Evolutionary conservation across 345 rosid species (phyloP).

Genomic region (Citrus unshiu): DNA sequence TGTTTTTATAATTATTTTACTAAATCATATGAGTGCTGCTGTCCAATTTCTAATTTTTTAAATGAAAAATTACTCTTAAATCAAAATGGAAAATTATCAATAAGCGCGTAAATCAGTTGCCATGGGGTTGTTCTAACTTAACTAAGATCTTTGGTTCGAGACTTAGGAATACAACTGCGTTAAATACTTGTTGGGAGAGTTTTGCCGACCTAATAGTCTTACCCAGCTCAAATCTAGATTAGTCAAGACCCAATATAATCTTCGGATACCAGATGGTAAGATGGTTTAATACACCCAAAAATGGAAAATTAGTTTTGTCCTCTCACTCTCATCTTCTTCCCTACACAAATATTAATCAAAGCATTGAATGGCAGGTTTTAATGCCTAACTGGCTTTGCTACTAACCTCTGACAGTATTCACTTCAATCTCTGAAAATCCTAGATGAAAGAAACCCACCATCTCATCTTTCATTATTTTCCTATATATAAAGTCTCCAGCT

Average conservation of each 20-base stretch:
- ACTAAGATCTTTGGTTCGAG: rapidly evolving
- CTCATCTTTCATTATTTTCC: background rate
- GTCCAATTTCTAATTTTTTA: too few species aligned
- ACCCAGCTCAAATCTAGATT: rapidly evolving
- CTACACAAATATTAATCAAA: background rate
- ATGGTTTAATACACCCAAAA: too few species aligned
- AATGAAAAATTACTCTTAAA: too few species aligned
- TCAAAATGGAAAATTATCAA: too few species aligned
- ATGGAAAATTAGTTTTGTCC: background rate
- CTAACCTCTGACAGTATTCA: background rate
- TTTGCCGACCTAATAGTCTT: rapidly evolving
- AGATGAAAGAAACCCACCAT: background rate
- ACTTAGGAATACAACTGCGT: rapidly evolving
- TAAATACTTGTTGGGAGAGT: too few species aligned
- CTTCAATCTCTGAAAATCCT: background rate
- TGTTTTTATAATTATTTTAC: too few species aligned
- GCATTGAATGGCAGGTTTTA: background rate
- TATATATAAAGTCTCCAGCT: background rate
- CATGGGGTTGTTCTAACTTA: too few species aligned
- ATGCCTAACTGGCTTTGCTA: background rate
- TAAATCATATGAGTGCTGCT: too few species aligned
- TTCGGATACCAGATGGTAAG: rapidly evolving
- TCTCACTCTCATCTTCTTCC: background rate
- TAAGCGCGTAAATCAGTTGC: too few species aligned
- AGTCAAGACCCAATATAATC: rapidly evolving